Conservation (phyloP, 1,284 basidiomycete species). For the Papiliotrema laurentii region DNA sequence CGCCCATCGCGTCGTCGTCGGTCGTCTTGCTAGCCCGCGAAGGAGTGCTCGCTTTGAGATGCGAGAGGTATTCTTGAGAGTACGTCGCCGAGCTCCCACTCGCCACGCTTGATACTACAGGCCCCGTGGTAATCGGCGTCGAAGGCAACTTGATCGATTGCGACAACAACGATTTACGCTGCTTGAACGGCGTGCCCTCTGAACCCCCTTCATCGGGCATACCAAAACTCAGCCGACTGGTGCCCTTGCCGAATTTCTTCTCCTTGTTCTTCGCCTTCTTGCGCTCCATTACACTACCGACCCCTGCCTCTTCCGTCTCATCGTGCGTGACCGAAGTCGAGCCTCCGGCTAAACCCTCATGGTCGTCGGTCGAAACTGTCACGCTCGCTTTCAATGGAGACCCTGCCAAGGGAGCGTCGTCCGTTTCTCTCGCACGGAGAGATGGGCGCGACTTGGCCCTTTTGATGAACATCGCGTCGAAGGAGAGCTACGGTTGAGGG, state of each 20-base stretch:
- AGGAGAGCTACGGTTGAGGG: neutral
- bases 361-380: too few relatives aligned
- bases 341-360: too few relatives aligned
- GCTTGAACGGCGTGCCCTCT: conserved; percentile 38
- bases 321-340: too few relatives aligned
- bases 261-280: conserved; percentile 42
- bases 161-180: conserved; percentile 45
- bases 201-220: conserved; percentile 48
- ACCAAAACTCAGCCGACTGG: conserved; percentile 68
- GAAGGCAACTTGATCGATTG: conserved; percentile 37
- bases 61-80: conserved; percentile 68
- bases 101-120: too few relatives aligned
- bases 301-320: conserved; percentile 17
- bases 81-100: conserved; percentile 57
- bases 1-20: conserved; percentile 27
- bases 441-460: conserved; percentile 38
- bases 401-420: too few relatives aligned
- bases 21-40: conserved; percentile 53
- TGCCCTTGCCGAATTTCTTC: conserved; percentile 43
- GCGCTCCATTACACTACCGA: conserved; percentile 38
- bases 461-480: conserved; percentile 40
- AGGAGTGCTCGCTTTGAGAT: conserved; percentile 77
- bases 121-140: conserved; percentile 39
- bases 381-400: too few relatives aligned
- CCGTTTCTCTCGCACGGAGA: conserved; percentile 30